Base-by-base conservation (phyloP, 2,329 filamentous ascomycete species). In the Nigrospora osmanthi region DNA sequence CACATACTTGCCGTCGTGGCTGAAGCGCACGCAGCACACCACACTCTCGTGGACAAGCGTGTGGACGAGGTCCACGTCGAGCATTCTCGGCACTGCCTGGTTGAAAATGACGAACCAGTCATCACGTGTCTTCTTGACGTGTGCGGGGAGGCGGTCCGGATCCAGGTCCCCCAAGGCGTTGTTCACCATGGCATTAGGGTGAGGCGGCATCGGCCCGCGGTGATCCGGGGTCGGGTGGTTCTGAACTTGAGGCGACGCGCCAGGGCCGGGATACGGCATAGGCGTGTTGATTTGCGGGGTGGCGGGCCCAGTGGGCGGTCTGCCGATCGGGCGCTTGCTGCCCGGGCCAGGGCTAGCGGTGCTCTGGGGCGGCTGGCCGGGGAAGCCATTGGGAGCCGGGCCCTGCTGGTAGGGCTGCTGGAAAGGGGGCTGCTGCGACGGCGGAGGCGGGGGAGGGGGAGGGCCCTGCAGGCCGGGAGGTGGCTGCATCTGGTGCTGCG, bases 101-200 rank as follows among this genome's bases (percentile, higher is more conserved):
- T 98, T 96, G 76, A 96, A 98, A 52, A 97, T 87, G 38, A 88
- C 91, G 62, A 94, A 95, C 93, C 93, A 98, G 63, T 97, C 93
- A 38, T 80, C 73, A 30, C 88, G 87, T 46, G 89, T 86, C 62
- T 91, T 90, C 76, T 97, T 97, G 52, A 89, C 81, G 55, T 89
- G 83, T 2, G 85, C 79, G 30, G 90, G 89, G 35, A 97, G 76
- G 49, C 88, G 81, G 49, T 96, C 89, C 7, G 87, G 81, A 55
- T 95, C 89, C 48, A 96, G 77, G 53, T 97, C 91, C 42, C 87
- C 87, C 28, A 96, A 76, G 43, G 85, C 80, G 56, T 80, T 78
- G 60, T 73, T 73, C 60, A 74, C 68, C 52, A 70, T 76, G 31
- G 69, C 64, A 17, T 49, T 53, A 19, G 68, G 65, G 35, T 71